Conservation (phyloP, 306 rosid genomes). For the Amphicarpaea edgeworthii region DNA sequence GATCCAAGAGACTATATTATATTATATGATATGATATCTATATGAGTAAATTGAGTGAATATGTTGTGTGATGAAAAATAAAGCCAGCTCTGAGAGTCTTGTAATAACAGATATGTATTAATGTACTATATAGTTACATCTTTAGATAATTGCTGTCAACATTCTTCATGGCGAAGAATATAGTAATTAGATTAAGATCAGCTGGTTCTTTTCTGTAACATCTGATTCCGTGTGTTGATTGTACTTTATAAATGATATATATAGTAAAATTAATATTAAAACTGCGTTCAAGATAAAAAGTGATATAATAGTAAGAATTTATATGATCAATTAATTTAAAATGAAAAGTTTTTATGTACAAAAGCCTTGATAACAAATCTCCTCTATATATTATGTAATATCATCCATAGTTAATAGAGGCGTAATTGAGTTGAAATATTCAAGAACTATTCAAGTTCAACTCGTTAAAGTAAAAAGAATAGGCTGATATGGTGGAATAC, state of each 20-base stretch:
- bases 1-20: neutral
- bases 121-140: neutral
- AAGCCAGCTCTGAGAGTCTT: neutral
- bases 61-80: neutral
- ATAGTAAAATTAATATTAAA: too few species aligned
- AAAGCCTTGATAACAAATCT: neutral
- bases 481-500: too few species aligned
- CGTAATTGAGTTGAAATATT: too few species aligned
- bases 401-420: too few species aligned
- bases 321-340: neutral
- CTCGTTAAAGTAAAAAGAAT: too few species aligned
- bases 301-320: neutral
- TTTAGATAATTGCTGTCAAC: neutral
- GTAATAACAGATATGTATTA: neutral
- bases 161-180: constrained; percentile 19
- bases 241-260: too few species aligned
- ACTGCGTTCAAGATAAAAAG: too few species aligned
- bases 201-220: too few species aligned
- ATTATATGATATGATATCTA: constrained; percentile 1
- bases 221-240: too few species aligned
- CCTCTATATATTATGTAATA: too few species aligned
- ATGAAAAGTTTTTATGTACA: neutral
- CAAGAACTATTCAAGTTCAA: too few species aligned
- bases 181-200: neutral
- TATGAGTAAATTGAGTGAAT: neutral